phyloP scores from a whole-genome alignment of 352 stramenopile species.

The Globisporangium orthogonon region DNA sequence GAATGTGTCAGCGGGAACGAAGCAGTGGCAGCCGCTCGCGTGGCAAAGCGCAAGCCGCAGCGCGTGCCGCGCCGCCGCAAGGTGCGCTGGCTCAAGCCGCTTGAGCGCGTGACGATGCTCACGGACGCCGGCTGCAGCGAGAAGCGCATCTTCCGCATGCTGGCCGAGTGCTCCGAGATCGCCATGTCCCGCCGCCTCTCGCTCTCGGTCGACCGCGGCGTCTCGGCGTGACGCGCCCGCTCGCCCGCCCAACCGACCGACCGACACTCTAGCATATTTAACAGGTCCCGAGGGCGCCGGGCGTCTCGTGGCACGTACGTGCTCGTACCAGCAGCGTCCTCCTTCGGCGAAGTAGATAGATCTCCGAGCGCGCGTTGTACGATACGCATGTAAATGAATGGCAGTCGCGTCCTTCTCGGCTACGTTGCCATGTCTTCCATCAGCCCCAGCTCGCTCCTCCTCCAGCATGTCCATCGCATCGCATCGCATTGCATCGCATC shows the following conservation, averaged over 20 bases:
- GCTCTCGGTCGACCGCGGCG: constrained; percentile 26
- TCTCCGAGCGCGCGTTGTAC: no score
- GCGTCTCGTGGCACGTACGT: no score
- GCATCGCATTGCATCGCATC: no score
- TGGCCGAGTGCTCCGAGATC: constrained; percentile 63
- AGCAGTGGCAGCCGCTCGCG: background rate
- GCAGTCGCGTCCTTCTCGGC: no score
- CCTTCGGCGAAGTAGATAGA: no score
- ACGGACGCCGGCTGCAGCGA: constrained; percentile 60
- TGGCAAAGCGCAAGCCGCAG: constrained; percentile 6
- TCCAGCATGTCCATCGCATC: no score
- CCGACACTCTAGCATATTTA: no score
- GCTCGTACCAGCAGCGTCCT: no score
- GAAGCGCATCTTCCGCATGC: constrained; percentile 59
- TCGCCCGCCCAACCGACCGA: background rate
- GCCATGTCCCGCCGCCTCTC: constrained; percentile 54
- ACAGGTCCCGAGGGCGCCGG: no score
- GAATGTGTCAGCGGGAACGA: background rate
- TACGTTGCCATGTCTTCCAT: no score
- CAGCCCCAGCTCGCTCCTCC: no score
- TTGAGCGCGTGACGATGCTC: constrained; percentile 52
- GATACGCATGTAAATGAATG: no score
- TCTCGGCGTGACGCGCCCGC: constrained; percentile 5
- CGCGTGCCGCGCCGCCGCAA: constrained; percentile 29
- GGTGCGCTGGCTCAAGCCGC: constrained; percentile 57